Evolutionary conservation across 768 basidiomycete species (phyloP).

Genomic region (Coprinellus micaceus): DNA sequence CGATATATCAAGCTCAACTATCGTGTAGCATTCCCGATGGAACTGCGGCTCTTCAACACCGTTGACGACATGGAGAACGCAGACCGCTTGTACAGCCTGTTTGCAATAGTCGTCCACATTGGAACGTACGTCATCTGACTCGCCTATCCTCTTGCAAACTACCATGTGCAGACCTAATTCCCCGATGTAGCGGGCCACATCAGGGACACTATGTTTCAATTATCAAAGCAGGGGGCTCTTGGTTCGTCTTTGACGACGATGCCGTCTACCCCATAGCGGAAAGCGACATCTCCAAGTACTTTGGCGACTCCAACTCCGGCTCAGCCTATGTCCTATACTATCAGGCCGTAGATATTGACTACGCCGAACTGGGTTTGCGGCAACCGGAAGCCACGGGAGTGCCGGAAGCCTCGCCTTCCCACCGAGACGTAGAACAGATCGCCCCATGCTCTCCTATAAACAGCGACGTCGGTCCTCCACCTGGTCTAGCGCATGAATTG

Average conservation of each 20-base stretch:
- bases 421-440: not conserved
- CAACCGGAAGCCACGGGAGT: constrained; percentile 25
- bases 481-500: constrained; percentile 8
- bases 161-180: constrained; percentile 13
- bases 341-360: constrained; percentile 86
- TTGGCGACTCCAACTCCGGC: constrained; percentile 84
- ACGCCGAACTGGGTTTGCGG: constrained; percentile 64
- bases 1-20: constrained; percentile 95
- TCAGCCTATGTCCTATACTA: constrained; percentile 97
- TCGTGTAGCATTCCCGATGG: constrained; percentile 93
- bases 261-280: constrained; percentile 86
- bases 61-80: constrained; percentile 90
- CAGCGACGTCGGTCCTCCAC: constrained; percentile 5
- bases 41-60: constrained; percentile 94
- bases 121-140: constrained; percentile 75
- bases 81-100: constrained; percentile 90
- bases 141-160: constrained; percentile 10
- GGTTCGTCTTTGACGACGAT: constrained; percentile 96
- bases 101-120: constrained; percentile 98
- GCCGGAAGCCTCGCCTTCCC: constrained; percentile 7
- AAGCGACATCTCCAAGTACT: constrained; percentile 87
- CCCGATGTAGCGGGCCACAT: constrained; percentile 76
- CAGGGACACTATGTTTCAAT: constrained; percentile 98
- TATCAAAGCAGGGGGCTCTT: constrained; percentile 77
- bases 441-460: constrained; percentile 7